Conservation (phyloP, 2,329 filamentous ascomycete species). For the Sclerotinia spermophila region DNA sequence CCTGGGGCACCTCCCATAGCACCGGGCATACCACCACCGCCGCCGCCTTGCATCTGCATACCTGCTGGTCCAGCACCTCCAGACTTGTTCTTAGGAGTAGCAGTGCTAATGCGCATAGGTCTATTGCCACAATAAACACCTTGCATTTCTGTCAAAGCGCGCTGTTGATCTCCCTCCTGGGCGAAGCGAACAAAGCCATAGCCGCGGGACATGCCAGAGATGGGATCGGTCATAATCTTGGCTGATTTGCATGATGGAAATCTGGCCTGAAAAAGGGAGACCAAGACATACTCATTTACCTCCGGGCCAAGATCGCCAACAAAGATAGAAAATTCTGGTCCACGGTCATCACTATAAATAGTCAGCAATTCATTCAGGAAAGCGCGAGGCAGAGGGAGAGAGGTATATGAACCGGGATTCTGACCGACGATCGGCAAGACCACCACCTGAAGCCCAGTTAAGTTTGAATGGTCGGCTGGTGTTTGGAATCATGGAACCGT, state of each 20-base stretch:
- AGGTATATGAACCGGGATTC: conserved; percentile 39
- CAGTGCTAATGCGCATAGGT: conserved; percentile 97
- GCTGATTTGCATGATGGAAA: conserved; percentile 98
- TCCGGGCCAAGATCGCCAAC: conserved; percentile 96
- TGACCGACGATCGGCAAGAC: conserved; percentile 87
- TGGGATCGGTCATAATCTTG: conserved; percentile 99
- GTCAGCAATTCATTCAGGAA: conserved; percentile 21
- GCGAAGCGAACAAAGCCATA: conserved; percentile 98
- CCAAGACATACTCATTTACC: conserved; percentile 96
- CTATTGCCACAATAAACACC: conserved; percentile 98
- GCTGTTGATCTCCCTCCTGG: conserved; percentile 92
- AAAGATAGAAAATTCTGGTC: conserved; percentile 95
- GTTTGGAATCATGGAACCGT: conserved; percentile 87
- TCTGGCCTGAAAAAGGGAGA: conserved; percentile 93
- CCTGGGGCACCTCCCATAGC: conserved; percentile 46
- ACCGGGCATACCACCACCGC: conserved; percentile 43
- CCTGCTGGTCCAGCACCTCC: conserved; percentile 50
- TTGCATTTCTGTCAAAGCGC: conserved; percentile 95
- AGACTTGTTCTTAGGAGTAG: conserved; percentile 88
- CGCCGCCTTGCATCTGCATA: conserved; percentile 44
- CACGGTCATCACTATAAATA: conserved; percentile 78
- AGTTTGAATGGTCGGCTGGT: conserved; percentile 95
- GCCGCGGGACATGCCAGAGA: conserved; percentile 94
- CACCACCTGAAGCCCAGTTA: conserved; percentile 98
- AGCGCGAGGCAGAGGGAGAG: conserved; percentile 18